Base-by-base conservation (phyloP, 192 early-diverging fungal genomes). In the Backusella luteola region DNA sequence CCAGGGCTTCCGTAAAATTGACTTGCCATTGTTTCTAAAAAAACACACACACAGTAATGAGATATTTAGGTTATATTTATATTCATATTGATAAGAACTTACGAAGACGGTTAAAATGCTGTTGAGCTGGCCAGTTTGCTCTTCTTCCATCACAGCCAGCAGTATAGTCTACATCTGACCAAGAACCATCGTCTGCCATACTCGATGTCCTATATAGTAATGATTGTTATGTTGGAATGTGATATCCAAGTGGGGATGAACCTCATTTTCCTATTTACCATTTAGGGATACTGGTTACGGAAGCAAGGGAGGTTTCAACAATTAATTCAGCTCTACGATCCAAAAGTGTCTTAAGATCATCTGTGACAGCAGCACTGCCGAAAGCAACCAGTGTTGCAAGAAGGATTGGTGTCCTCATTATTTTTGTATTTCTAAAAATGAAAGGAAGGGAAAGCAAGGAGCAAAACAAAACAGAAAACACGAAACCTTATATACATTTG, bases 141-240 rank as follows among this genome's bases (percentile, higher is more conserved):
- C 77, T 63, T 69, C 77, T 67, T 39, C 53, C 77, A 26, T 63
- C 59, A 59, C 77, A 79, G 6, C 77, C 77, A 46, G 46, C 56
- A 8, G 77, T 70, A 49, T 79, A 79, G 17, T 79, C 77, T 3
- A 79, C 73, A n/a, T 79, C 77, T 41, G 72, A 23, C 77, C 77
- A 79, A 41, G 72, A 59, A 19, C 77, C 77, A 6, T 74, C 34
- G 11, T 26, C 39, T 44, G 56, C 23, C 56, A 63, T 63, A 26
- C 56, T 1, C 11, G 23, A 8, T 14, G 3, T 63, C 56, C 56
- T 63, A 63, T 63, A 63, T 63, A 26, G 4, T 26, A 12, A 32
- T 32, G 32, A 32, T 32, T 32, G 32, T 12, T 2, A 63, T 63
- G 26, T 12, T 63, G 1, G 8, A 29, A 29, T 44, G 11, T 44